Base-by-base conservation (phyloP, 768 basidiomycete species). In the Naganishia antarctica region DNA sequence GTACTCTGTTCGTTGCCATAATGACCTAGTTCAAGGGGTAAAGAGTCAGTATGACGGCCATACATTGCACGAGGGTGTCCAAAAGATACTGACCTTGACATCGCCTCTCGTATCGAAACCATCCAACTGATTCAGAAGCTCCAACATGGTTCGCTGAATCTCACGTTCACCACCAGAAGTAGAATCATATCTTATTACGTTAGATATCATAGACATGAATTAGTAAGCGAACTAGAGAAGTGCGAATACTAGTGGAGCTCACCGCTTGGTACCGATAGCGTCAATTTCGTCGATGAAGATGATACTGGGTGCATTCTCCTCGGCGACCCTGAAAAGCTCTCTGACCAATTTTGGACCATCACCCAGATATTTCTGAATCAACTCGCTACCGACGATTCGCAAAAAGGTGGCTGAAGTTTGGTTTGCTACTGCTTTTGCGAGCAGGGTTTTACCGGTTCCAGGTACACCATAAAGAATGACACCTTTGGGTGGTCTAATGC, bases 91-190 rank as follows among this genome's bases (percentile, higher is more conserved):
- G 69, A 99, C 94, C 79, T 98, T 99, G 64, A 99, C 93, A 74
- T 98, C 96, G n/a, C 94, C 94, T 62, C 93, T 86, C 5, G 92
- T 92, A 75, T 99, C 96, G 78, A 99, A 98, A n/a, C 96, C 96
- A 71, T 99, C 96, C 43, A 99, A 83, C 79, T 99, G 96, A 76
- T 99, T 99, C 58, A 99, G 84, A 51, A 99, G 83, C 77, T 99
- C 96, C 80, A 98, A 82, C 96, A 99, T 97, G 16, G 96, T 99
- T 64, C 96, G 85, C 77, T 99, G 96, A 70, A 99, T 98, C 81
- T 99, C 96, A 69, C 94, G 89, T 80, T 99, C 94, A 68, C 96
- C 96, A 32, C 96, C 94, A 1, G 93, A 97, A 60, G 92, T 94
- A 23, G 96, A 98, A 70, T 99, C 96, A 77, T 98, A 99, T 65